Conservation (phyloP, 192 early-diverging fungal genomes). For the Linderina pennispora region DNA sequence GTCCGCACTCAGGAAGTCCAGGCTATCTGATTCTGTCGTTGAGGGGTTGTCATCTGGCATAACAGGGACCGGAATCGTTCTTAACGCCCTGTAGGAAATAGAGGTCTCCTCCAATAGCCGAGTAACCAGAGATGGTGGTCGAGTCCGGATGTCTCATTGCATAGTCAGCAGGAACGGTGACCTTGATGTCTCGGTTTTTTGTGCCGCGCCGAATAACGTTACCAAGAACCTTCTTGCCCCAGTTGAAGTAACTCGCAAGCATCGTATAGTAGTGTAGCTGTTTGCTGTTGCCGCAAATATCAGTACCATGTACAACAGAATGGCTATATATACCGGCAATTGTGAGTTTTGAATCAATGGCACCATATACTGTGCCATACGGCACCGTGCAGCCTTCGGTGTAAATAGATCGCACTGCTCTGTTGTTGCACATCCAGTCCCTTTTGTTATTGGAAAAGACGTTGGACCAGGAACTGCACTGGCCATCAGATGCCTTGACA, state of each 20-base stretch:
- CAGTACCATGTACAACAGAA: neutral
- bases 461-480: neutral
- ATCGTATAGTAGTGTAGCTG: slow-evolving; percentile 1
- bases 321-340: slow-evolving; percentile 1
- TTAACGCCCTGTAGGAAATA: too few relatives aligned
- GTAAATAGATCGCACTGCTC: neutral
- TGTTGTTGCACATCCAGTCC: neutral
- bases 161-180: too few relatives aligned
- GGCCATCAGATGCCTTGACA: neutral
- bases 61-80: too few relatives aligned
- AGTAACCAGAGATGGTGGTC: too few relatives aligned
- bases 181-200: too few relatives aligned
- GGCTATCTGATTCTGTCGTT: too few relatives aligned
- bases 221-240: too few relatives aligned
- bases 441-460: neutral
- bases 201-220: too few relatives aligned
- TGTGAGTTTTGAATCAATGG: neutral
- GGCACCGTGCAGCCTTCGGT: neutral
- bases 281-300: neutral
- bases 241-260: neutral
- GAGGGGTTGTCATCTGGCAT: too few relatives aligned
- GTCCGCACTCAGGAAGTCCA: too few relatives aligned
- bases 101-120: too few relatives aligned
- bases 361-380: neutral
- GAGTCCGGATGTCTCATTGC: too few relatives aligned